These are phyloP conservation scores for Phytopythium cucurbitacearum DNA, from an alignment of 352 stramenopile genomes.

Conservation along the genomic window DNA sequence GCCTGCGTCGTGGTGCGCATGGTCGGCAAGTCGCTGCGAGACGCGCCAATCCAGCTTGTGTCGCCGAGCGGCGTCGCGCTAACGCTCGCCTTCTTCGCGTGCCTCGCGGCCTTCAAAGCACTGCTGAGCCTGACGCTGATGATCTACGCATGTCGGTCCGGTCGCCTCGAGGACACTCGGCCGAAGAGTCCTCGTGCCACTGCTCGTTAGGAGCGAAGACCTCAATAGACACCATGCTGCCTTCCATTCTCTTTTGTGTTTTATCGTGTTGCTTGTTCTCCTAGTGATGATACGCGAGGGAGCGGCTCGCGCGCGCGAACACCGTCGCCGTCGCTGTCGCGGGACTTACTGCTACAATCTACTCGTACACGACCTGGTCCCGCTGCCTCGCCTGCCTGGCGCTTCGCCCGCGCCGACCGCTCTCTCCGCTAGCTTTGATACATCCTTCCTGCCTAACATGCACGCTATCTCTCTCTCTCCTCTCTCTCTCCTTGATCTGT, in stretches of 20 bases:
- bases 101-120: conserved; percentile 74
- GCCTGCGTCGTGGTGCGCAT: conserved; percentile 91
- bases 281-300: no score
- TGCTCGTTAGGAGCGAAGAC: conserved; percentile 55
- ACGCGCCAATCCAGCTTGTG: conserved; percentile 32
- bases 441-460: conserved; percentile 10
- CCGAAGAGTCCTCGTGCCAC: conserved; percentile 63
- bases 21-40: conserved; percentile 56
- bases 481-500: conserved; percentile 10
- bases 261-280: no score
- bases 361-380: no score
- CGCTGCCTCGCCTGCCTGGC: no score
- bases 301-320: no score
- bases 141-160: conserved; percentile 68
- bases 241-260: not conserved
- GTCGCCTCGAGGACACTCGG: conserved; percentile 58
- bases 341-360: no score
- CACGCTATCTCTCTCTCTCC: conserved; percentile 23
- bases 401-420: not conserved
- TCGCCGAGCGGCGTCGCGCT: conserved; percentile 41
- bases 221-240: conserved; percentile 26
- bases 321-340: no score
- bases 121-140: conserved; percentile 71
- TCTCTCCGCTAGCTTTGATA: conserved; percentile 12
- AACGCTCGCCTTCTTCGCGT: conserved; percentile 62